A percentile compares a stretch with the other conserved stretches of the same genome.
Conservation (phyloP, 2,329 filamentous ascomycete genomes). For the Sordariomycetes sp. region DNA sequence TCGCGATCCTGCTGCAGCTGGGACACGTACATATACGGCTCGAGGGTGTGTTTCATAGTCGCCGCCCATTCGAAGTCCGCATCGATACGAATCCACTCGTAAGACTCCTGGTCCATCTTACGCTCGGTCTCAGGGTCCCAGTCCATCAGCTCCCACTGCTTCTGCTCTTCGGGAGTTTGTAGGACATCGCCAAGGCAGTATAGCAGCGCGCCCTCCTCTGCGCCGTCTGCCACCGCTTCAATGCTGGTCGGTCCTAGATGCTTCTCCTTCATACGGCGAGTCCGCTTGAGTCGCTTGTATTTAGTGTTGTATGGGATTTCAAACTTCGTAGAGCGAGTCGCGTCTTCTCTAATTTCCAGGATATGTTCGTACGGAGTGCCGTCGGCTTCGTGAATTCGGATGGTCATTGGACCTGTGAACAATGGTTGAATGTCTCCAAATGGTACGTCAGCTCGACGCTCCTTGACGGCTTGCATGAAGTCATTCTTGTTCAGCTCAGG, state of each 20-base stretch:
- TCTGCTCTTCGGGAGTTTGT: conserved; percentile 69
- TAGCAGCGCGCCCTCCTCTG: conserved; percentile 67
- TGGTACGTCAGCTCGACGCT: conserved; percentile 61
- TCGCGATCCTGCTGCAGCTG: conserved; percentile 96
- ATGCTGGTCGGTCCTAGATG: conserved; percentile 45
- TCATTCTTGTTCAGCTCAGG: conserved; percentile 56
- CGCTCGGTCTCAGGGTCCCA: conserved; percentile 86
- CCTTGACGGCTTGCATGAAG: conserved; percentile 79
- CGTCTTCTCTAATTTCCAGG: conserved; percentile 83
- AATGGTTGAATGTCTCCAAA: conserved; percentile 63
- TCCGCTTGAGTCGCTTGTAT: conserved; percentile 93
- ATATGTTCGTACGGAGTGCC: conserved; percentile 98
- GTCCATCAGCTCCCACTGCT: conserved; percentile 76
- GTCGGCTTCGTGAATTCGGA: conserved; percentile 94
- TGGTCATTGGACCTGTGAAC: conserved; percentile 95
- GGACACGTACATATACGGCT: conserved; percentile 95
- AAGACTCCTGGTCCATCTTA: conserved; percentile 90
- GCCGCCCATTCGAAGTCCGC: conserved; percentile 98
- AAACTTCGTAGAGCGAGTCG: conserved; percentile 65
- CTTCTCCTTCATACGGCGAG: conserved; percentile 71
- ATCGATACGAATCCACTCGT: conserved; percentile 97
- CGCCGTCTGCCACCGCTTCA: conserved; percentile 47
- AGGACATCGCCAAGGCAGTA: conserved; percentile 91
- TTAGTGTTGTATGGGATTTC: conserved; percentile 99
- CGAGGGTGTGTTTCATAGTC: conserved; percentile 71